Base-by-base conservation (phyloP, 2,329 filamentous ascomycete genomes). In the Colletotrichum euphorbiae region DNA sequence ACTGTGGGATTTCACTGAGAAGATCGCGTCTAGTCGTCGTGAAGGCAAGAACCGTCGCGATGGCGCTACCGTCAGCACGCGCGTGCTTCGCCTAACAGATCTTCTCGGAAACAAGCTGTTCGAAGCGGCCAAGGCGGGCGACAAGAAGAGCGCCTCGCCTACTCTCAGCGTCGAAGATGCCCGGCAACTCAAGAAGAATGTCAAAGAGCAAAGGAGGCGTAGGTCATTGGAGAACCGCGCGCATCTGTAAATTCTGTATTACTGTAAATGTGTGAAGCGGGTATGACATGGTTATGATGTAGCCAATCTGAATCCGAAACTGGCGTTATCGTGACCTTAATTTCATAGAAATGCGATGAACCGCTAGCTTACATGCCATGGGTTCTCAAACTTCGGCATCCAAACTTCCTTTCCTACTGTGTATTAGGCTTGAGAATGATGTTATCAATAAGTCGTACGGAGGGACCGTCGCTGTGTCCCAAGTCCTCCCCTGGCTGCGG, bases 1-100 rank as follows among this genome's bases (percentile, higher is more conserved):
- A 69, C 82, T 99, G 6, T 99, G 96, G 96, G 89, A 93, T 63
- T 97, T 98, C 74, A 95, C 92, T 4, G 94, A 97, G 77, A 87
- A 90, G 75, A 97, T 99, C 71, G 93, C 93, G 7, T 86, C 89
- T 56, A 92, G 89, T 50, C 85, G 96, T 36, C 86, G 95, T 48
- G 96, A 98, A 81, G 96, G 96, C 8, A 99, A 98, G 87, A 98
- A 98, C 77, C 84, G 96, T 21, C 87, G 95, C n/a, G 96, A 99
- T 77, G 94, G 94, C 12, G 92, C 91, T 1, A 97, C 94, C 0
- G 94, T 98, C 3, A 92, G 91, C 73, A 92, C 87, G 12, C 86
- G 96, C 19, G 95, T 99, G 11, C 79, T 98, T 42, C 83, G 84
- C 6, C 84, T 98, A 72, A 91, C 92, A 8, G 94, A 97, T 75